phyloP scores from a whole-genome alignment of 768 basidiomycete genomes.

The Russula abietina region DNA sequence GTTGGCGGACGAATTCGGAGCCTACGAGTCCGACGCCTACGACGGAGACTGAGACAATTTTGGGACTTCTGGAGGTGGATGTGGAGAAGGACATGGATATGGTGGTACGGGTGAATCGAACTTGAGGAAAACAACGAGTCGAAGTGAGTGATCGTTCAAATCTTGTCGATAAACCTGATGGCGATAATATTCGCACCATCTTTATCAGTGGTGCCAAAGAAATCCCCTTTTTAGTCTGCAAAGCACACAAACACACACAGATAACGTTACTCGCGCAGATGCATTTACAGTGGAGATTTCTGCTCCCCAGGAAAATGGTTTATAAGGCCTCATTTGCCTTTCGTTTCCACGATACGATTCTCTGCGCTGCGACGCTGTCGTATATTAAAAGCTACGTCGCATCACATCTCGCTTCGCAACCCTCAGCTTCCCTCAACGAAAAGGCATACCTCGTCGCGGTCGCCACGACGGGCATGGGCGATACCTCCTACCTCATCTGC shows the following conservation, averaged over 20 bases:
- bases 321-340: no score
- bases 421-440: constrained; percentile 38
- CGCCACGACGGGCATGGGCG: constrained; percentile 40
- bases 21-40: constrained; percentile 94
- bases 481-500: constrained; percentile 46
- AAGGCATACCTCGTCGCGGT: constrained; percentile 47
- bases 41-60: constrained; percentile 55
- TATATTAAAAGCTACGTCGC: no score
- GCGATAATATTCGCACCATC: background rate
- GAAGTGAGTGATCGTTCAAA: background rate
- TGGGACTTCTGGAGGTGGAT: constrained; percentile 1
- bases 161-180: background rate
- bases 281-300: no score
- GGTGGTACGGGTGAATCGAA: background rate
- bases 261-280: no score
- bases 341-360: no score
- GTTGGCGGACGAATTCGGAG: constrained; percentile 75
- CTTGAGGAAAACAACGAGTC: background rate
- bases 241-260: no score
- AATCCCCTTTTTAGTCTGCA: no score
- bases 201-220: no score
- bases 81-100: constrained; percentile 13
- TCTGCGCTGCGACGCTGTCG: no score
- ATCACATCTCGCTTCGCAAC: constrained; percentile 40
- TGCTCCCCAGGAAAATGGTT: no score